Conservation (phyloP, 768 basidiomycete species). For the Amanita exitialis region DNA sequence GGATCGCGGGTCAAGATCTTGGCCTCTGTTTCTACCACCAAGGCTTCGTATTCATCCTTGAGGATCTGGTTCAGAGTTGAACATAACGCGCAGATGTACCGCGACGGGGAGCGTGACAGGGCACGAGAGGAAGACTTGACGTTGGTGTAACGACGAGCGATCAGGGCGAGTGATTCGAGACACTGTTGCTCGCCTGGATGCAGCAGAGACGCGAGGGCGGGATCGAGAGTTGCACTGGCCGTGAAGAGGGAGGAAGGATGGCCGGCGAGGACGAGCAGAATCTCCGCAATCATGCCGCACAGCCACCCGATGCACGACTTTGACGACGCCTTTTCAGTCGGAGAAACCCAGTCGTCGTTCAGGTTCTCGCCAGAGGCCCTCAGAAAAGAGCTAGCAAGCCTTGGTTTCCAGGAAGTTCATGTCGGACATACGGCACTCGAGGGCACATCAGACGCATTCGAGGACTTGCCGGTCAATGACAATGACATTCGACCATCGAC, state of each 20-base stretch:
- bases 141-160: slow-evolving; percentile 67
- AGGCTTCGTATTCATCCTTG: slow-evolving; percentile 68
- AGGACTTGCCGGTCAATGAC: slow-evolving; percentile 3
- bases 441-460: background rate
- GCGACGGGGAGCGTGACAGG: slow-evolving; percentile 50
- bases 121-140: slow-evolving; percentile 48
- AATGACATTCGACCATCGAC: slow-evolving; percentile 11
- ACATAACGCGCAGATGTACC: slow-evolving; percentile 73
- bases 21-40: slow-evolving; percentile 74
- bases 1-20: slow-evolving; percentile 70
- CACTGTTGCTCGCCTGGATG: slow-evolving; percentile 87
- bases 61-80: slow-evolving; percentile 66
- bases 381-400: slow-evolving; percentile 43
- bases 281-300: slow-evolving; percentile 72
- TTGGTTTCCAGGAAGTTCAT: background rate
- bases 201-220: slow-evolving; percentile 59
- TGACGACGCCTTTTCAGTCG: slow-evolving; percentile 65
- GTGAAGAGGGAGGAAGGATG: slow-evolving; percentile 82
- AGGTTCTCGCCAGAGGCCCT: slow-evolving; percentile 54
- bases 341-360: slow-evolving; percentile 34
- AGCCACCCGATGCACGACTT: slow-evolving; percentile 18
- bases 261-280: slow-evolving; percentile 79
- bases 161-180: slow-evolving; percentile 66
- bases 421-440: background rate
- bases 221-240: slow-evolving; percentile 43